phyloP scores from a whole-genome alignment of 345 rosid species.

The Gossypium turneri region DNA sequence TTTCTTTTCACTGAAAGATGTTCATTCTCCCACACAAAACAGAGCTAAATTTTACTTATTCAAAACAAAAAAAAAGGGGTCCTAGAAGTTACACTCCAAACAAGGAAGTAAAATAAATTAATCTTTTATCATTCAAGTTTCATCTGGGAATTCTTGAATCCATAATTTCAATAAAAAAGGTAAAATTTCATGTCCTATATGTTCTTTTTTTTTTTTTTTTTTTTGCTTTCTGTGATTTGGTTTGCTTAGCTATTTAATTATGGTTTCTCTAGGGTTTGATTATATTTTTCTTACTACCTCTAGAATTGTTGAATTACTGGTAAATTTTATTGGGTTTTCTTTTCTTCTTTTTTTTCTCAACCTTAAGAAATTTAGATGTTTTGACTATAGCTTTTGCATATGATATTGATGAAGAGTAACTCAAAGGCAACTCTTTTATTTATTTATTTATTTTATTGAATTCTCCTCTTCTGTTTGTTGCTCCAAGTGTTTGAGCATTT shows the following conservation, averaged over 20 bases:
- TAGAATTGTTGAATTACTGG: neutral
- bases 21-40: constrained; percentile 16
- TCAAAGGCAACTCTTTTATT: neutral
- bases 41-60: neutral
- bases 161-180: neutral
- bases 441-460: constrained; percentile 2
- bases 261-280: neutral
- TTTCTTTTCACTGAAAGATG: constrained; percentile 20
- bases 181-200: neutral
- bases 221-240: neutral
- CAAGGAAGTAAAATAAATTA: neutral
- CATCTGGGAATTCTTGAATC: neutral
- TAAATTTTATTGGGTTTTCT: neutral
- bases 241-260: neutral
- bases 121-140: neutral
- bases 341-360: neutral
- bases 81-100: neutral
- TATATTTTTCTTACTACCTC: neutral
- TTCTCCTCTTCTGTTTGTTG: neutral
- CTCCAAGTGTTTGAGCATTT: neutral
- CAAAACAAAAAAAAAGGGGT: too few species aligned
- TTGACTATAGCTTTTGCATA: neutral
- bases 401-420: constrained; percentile 2
- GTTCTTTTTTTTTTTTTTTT: neutral
- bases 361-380: neutral